These are phyloP conservation scores for Xylaria sp. DNA, from an alignment of 2,329 filamentous ascomycete species.

Conservation along the genomic window DNA sequence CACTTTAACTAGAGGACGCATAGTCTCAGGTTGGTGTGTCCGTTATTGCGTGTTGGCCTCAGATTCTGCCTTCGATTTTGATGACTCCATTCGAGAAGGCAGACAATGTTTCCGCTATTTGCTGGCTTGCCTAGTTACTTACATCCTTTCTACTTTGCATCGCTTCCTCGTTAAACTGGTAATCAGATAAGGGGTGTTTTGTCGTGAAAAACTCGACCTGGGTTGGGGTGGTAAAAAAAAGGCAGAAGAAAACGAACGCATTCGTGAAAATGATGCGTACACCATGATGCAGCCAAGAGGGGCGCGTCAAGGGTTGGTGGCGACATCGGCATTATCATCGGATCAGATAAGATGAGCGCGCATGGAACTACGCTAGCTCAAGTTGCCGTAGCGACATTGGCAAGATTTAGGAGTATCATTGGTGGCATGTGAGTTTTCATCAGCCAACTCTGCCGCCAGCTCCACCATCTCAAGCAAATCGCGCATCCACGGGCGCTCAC, in stretches of 20 bases:
- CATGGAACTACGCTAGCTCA: conserved; percentile 37
- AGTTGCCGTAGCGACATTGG: conserved; percentile 18
- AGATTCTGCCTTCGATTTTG: neutral
- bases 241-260: neutral
- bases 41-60: neutral
- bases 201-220: neutral
- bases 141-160: neutral
- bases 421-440: conserved; percentile 24
- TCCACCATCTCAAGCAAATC: conserved; percentile 32
- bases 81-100: neutral
- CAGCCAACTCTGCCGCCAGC: conserved; percentile 22
- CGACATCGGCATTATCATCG: conserved; percentile 63
- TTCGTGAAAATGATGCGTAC: conserved; percentile 38
- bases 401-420: conserved; percentile 17
- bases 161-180: neutral
- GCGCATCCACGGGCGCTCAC: conserved; percentile 23
- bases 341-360: conserved; percentile 65
- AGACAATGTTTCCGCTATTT: neutral
- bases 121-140: neutral
- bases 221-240: neutral
- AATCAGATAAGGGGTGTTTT: neutral
- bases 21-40: conserved; percentile 5
- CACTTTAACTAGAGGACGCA: conserved; percentile 5
- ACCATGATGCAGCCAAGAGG: conserved; percentile 41
- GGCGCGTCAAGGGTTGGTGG: conserved; percentile 39